Evolutionary conservation across 139 green algal genomes (phyloP).

Genomic region (Microglena sp.): DNA sequence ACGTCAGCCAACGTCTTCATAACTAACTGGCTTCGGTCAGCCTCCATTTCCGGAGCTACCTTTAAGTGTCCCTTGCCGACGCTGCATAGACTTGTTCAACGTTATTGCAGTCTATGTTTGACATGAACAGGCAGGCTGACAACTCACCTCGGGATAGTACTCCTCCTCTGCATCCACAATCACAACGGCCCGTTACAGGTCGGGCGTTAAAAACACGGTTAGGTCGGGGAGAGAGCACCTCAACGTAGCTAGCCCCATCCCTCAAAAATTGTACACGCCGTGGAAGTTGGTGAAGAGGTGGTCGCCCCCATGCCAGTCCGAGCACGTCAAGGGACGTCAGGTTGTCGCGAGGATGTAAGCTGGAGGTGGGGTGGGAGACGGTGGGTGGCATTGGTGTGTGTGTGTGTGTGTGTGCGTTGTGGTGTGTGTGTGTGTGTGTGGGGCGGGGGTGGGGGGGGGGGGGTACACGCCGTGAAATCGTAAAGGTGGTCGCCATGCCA

Average conservation of each 20-base stretch:
- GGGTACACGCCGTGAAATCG: conserved; percentile 86
- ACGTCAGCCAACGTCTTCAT: too few relatives aligned
- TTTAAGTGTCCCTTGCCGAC: too few relatives aligned
- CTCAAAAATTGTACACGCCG: conserved; percentile 54
- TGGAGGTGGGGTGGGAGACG: too few relatives aligned
- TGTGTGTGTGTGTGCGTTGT: too few relatives aligned
- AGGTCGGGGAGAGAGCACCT: conserved; percentile 78
- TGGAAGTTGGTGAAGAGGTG: conserved; percentile 97
- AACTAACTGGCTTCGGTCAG: too few relatives aligned
- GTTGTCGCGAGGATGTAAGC: conserved; percentile 78
- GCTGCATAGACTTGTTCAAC: too few relatives aligned
- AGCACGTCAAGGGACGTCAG: conserved; percentile 80
- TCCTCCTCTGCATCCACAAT: conserved; percentile 91
- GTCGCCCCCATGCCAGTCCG: conserved; percentile 99
- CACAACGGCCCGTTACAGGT: conserved; percentile 75
- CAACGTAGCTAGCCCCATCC: conserved; percentile 20
- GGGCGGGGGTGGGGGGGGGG: too few relatives aligned
- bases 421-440: too few relatives aligned
- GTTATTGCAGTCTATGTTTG: too few relatives aligned
- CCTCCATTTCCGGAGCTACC: too few relatives aligned
- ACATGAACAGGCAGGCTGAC: too few relatives aligned
- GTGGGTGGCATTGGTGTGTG: too few relatives aligned
- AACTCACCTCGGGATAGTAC: conserved; percentile 51
- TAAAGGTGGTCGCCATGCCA: conserved; percentile 97
- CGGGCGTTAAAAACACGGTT: conserved; percentile 93